Percentiles rank a stretch among this genome's conserved stretches.
These are phyloP conservation scores for Cucurbita ficifolia DNA, from an alignment of 306 rosid genomes.

Conservation along the genomic window DNA sequence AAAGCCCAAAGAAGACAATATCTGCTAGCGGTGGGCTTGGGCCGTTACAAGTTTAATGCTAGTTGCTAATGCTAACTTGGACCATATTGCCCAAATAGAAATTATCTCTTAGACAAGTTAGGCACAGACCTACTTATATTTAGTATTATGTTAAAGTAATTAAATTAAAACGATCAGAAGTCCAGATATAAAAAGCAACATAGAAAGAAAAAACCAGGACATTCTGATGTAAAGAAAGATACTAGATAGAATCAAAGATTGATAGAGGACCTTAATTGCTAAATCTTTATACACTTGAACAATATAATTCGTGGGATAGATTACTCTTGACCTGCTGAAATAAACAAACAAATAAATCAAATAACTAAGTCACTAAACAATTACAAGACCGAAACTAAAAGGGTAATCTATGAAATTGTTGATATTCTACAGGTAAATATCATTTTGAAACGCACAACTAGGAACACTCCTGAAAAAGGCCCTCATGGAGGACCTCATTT, in stretches of 20 bases:
- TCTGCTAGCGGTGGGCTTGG: too few relatives aligned
- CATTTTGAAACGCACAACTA: too few relatives aligned
- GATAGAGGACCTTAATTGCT: constrained; percentile 46
- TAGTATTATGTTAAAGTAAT: too few relatives aligned
- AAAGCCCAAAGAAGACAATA: too few relatives aligned
- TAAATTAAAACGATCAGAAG: not conserved
- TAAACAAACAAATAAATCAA: not conserved
- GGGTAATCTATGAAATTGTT: too few relatives aligned
- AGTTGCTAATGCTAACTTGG: not conserved
- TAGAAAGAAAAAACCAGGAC: not conserved
- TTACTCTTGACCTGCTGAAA: constrained; percentile 54
- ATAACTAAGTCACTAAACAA: not conserved
- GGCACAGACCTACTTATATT: too few relatives aligned
- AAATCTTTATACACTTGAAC: constrained; percentile 64
- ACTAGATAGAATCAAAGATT: not conserved
- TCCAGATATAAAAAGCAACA: not conserved
- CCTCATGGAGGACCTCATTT: too few relatives aligned
- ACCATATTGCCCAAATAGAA: not conserved
- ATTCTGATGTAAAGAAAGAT: not conserved
- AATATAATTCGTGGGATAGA: constrained; percentile 56
- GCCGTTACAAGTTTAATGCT: too few relatives aligned
- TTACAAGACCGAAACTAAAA: not conserved
- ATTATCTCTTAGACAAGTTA: not conserved
- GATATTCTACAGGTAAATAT: too few relatives aligned
- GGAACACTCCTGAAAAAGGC: too few relatives aligned